These are phyloP conservation scores for Nitzschia putrida DNA, from an alignment of 108 stramenopile species.

Conservation along the genomic window DNA sequence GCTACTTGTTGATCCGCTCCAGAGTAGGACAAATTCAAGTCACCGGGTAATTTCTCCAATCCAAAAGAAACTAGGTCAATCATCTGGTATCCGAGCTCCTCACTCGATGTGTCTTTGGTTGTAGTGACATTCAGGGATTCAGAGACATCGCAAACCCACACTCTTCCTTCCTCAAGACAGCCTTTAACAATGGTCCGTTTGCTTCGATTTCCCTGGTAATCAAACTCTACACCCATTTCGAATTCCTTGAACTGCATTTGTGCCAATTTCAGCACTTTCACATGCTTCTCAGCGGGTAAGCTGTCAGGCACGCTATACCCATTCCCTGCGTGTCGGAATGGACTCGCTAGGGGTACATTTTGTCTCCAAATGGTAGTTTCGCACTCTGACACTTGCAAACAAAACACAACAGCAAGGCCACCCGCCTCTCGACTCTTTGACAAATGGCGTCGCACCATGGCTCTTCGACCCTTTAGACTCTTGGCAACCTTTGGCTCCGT, in stretches of 20 bases:
- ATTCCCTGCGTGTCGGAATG: constrained; percentile 20
- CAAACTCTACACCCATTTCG: constrained; percentile 46
- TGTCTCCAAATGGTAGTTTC: constrained; percentile 42
- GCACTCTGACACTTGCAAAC: constrained; percentile 28
- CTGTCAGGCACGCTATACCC: background rate
- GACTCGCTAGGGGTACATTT: constrained; percentile 35
- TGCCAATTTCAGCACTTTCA: constrained; percentile 23
- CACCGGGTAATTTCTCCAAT: constrained; percentile 20
- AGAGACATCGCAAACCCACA: constrained; percentile 31
- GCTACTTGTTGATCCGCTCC: constrained; percentile 24
- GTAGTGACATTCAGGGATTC: background rate
- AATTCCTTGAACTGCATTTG: constrained; percentile 30
- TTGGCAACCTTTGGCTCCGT: constrained; percentile 16
- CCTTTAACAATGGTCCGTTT: constrained; percentile 41
- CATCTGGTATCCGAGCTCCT: background rate
- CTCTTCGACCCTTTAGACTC: constrained; percentile 27
- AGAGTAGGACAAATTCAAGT: constrained; percentile 19
- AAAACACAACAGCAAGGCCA: constrained; percentile 33
- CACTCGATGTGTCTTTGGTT: background rate
- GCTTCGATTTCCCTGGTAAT: constrained; percentile 17
- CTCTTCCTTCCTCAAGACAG: constrained; percentile 22
- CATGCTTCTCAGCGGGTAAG: background rate
- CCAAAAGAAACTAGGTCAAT: constrained; percentile 31
- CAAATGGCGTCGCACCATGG: constrained; percentile 34
- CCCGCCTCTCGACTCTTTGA: constrained; percentile 36